Evolutionary conservation across 2,329 filamentous ascomycete genomes (phyloP).

Genomic region (Hyphodiscus sp.): DNA sequence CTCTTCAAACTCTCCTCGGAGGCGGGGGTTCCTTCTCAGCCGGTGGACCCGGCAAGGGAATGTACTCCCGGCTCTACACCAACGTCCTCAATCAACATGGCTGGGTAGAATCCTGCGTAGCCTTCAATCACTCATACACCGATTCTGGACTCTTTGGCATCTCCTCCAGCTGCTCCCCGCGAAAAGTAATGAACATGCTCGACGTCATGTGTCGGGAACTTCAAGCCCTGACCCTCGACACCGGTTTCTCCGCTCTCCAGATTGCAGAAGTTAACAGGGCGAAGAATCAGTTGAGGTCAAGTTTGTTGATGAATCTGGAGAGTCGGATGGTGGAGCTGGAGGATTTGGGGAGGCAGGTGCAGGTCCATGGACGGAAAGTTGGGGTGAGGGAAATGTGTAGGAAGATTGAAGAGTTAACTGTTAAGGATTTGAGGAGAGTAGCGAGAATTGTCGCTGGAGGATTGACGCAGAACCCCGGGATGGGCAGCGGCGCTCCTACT

Average conservation of each 20-base stretch:
- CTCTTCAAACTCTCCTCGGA: constrained; percentile 89
- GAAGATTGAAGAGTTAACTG: constrained; percentile 75
- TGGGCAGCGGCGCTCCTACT: constrained; percentile 81
- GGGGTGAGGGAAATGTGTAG: constrained; percentile 89
- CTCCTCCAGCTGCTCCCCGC: constrained; percentile 75
- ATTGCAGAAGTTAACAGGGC: constrained; percentile 78
- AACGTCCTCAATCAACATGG: constrained; percentile 96
- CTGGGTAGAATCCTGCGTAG: constrained; percentile 93
- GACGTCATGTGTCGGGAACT: constrained; percentile 94
- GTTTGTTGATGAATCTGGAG: constrained; percentile 94
- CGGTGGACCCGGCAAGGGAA: constrained; percentile 94
- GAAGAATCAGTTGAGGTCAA: constrained; percentile 92
- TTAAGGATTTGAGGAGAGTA: constrained; percentile 74
- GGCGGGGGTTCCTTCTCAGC: constrained; percentile 96
- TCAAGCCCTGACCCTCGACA: constrained; percentile 67
- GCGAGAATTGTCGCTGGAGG: constrained; percentile 75
- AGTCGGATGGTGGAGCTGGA: constrained; percentile 96
- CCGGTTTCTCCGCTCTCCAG: constrained; percentile 66
- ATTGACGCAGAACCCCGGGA: constrained; percentile 64
- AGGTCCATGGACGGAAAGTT: constrained; percentile 91
- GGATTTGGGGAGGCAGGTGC: constrained; percentile 88
- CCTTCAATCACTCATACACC: constrained; percentile 97
- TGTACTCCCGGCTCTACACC: constrained; percentile 97
- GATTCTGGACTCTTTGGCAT: constrained; percentile 96
- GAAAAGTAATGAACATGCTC: constrained; percentile 74